Percentiles rank a stretch among this genome's conserved stretches.
These are phyloP conservation scores for Pythium aristosporum DNA, from an alignment of 352 stramenopile genomes.

Conservation along the genomic window DNA sequence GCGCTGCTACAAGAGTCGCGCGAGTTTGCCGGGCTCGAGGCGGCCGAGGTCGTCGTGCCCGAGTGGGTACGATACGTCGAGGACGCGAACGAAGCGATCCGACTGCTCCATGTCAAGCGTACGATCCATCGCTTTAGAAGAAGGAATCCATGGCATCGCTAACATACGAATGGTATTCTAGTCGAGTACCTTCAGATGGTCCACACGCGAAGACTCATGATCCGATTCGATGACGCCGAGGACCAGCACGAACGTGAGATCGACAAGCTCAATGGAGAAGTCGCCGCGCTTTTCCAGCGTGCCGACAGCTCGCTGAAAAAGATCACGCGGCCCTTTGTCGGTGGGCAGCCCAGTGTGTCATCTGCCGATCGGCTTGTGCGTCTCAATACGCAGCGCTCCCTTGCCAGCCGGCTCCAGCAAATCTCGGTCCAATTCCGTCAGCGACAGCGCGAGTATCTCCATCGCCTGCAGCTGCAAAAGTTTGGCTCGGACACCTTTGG, in stretches of 20 bases:
- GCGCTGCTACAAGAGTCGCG: conserved; percentile 57
- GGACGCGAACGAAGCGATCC: conserved; percentile 62
- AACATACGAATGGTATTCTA: conserved; percentile 14
- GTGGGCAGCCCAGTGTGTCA: conserved; percentile 42
- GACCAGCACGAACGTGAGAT: conserved; percentile 72
- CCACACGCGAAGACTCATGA: conserved; percentile 77
- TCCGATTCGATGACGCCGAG: conserved; percentile 75
- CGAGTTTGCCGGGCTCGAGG: conserved; percentile 36
- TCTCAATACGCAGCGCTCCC: conserved; percentile 66
- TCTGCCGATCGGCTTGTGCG: conserved; percentile 56
- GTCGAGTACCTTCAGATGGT: conserved; percentile 82
- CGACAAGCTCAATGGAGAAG: conserved; percentile 60
- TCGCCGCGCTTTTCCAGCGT: conserved; percentile 62
- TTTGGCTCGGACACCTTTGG: conserved; percentile 70
- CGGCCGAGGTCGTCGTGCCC: conserved; percentile 36
- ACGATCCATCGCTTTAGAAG: conserved; percentile 11
- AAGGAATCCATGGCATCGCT: not conserved
- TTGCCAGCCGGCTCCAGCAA: conserved; percentile 56
- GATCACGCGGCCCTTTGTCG: conserved; percentile 60
- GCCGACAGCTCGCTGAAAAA: conserved; percentile 68
- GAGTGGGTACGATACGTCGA: conserved; percentile 67
- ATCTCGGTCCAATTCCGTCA: conserved; percentile 66
- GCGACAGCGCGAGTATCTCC: conserved; percentile 69
- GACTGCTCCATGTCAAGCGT: conserved; percentile 71
- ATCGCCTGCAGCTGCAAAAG: conserved; percentile 71